Evolutionary conservation across 2,329 filamentous ascomycete genomes (phyloP).

Genomic region (Simplicillium aogashimaense): DNA sequence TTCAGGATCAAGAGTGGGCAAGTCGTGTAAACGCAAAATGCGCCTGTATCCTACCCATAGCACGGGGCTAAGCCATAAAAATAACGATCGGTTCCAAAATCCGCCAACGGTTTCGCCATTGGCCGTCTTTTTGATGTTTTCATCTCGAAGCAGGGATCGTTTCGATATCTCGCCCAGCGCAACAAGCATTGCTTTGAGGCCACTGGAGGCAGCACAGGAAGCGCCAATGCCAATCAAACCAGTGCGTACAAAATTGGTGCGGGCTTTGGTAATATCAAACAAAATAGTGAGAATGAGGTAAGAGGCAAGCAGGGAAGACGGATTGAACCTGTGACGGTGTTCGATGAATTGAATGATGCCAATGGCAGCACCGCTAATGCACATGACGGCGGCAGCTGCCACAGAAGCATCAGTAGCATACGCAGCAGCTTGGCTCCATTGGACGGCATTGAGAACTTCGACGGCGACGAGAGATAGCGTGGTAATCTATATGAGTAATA

Average conservation of each 20-base stretch:
- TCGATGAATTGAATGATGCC: neutral
- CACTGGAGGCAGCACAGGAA: neutral
- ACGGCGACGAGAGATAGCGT: neutral
- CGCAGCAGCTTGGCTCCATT: neutral
- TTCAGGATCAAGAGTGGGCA: neutral
- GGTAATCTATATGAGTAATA: neutral
- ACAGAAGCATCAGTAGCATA: neutral
- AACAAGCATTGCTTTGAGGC: neutral
- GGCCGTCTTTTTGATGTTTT: neutral
- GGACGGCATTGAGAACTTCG: neutral
- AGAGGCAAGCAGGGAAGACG: neutral
- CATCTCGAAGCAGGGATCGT: neutral
- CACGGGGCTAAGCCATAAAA: slow-evolving; percentile 1
- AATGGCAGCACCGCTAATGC: neutral
- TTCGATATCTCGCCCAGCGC: neutral
- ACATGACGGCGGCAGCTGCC: neutral
- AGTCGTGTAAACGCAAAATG: neutral
- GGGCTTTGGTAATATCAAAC: neutral
- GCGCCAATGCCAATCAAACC: neutral
- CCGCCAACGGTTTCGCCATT: neutral
- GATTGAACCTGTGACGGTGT: neutral
- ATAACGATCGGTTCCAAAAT: slow-evolving; percentile 2
- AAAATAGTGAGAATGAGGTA: neutral
- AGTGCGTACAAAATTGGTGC: neutral
- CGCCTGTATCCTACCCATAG: neutral